These are phyloP conservation scores for Centella asiatica DNA, from an alignment of 129 eudicot genomes.

Conservation along the genomic window DNA sequence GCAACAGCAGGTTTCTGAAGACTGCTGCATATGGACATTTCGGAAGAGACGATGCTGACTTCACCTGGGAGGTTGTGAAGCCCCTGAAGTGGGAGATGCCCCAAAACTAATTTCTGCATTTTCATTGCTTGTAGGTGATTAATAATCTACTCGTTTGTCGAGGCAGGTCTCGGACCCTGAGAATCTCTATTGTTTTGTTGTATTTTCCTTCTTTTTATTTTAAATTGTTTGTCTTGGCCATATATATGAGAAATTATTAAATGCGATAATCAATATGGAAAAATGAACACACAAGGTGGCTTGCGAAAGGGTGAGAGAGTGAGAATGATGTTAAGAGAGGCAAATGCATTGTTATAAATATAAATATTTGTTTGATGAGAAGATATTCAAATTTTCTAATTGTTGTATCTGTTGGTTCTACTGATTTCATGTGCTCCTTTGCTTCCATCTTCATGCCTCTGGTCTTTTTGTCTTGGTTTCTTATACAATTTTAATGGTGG, in stretches of 20 bases:
- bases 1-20: slow-evolving; percentile 39
- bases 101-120: slow-evolving; percentile 1
- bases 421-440: too few species aligned
- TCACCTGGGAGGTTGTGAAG: slow-evolving; percentile 64
- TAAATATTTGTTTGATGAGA: too few species aligned
- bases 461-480: too few species aligned
- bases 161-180: neutral
- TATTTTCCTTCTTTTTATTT: neutral
- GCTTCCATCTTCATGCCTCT: too few species aligned
- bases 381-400: too few species aligned
- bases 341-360: too few species aligned
- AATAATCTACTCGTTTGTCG: slow-evolving; percentile 5
- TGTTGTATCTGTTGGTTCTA: too few species aligned
- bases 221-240: neutral
- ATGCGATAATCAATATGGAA: neutral
- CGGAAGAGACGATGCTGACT: slow-evolving; percentile 54
- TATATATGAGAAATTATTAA: neutral
- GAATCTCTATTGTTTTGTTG: neutral
- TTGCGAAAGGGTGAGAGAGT: too few species aligned
- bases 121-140: neutral
- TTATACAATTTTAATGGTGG: too few species aligned
- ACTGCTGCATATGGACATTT: slow-evolving; percentile 61
- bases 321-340: too few species aligned
- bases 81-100: slow-evolving; percentile 54
- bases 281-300: neutral